phyloP scores from a whole-genome alignment of 1,139 yeast species.

The Pichia sp. region DNA sequence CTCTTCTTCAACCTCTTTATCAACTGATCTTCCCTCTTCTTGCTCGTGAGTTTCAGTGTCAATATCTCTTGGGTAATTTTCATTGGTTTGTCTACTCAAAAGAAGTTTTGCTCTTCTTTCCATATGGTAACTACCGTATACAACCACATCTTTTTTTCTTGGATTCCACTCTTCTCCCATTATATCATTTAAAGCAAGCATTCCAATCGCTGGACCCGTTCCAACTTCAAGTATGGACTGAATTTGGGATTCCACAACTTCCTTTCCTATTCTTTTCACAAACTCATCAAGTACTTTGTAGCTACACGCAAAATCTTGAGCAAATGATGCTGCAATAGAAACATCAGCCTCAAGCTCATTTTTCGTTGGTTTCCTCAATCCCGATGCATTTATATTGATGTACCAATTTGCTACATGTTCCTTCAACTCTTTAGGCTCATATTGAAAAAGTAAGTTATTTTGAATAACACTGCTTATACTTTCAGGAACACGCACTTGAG shows the following conservation, averaged over 20 bases:
- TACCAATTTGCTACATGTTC: slow-evolving; percentile 48
- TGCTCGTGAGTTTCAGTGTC: slow-evolving; percentile 33
- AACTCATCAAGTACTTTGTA: slow-evolving; percentile 64
- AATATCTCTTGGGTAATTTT: slow-evolving; percentile 28
- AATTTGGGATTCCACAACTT: slow-evolving; percentile 46
- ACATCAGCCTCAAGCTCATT: slow-evolving; percentile 67
- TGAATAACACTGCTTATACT: slow-evolving; percentile 49
- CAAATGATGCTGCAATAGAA: slow-evolving; percentile 73
- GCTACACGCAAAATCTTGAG: slow-evolving; percentile 74
- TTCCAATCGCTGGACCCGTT: slow-evolving; percentile 89
- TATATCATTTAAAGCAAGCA: slow-evolving; percentile 78
- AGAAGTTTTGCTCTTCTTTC: slow-evolving; percentile 69
- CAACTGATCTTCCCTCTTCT: slow-evolving; percentile 2
- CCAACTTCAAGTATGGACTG: slow-evolving; percentile 69
- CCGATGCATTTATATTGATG: slow-evolving; percentile 42
- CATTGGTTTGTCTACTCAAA: slow-evolving; percentile 61
- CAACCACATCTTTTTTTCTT: slow-evolving; percentile 58
- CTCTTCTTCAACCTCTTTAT: slow-evolving; percentile 5
- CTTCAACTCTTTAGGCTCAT: slow-evolving; percentile 50
- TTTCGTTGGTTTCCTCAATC: slow-evolving; percentile 43
- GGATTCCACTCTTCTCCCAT: slow-evolving; percentile 63
- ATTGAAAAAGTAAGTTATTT: slow-evolving; percentile 48
- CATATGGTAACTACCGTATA: slow-evolving; percentile 72
- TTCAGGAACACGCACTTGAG: slow-evolving; percentile 42
- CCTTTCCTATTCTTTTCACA: slow-evolving; percentile 43